Base-by-base conservation (phyloP, 2,329 filamentous ascomycete species). In the Cucurbitaria berberidis region DNA sequence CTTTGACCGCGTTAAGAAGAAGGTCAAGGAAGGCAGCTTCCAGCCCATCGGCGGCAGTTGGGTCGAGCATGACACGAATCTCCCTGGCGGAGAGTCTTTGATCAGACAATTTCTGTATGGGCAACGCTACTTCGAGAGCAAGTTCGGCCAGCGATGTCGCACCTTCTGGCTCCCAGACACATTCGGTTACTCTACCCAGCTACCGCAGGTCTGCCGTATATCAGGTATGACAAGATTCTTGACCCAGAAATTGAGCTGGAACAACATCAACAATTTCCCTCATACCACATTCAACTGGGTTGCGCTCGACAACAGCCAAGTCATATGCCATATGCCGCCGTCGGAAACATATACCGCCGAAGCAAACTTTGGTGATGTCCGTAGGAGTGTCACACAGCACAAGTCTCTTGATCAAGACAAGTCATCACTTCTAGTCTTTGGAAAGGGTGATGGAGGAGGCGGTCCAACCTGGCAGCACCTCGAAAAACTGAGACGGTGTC, bases 221-320 rank as follows among this genome's bases (percentile, higher is more conserved):
- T 90, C 95, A n/a, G 93, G 92, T 18, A 98, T 99, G 95, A 90
- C 86, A 52, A 86, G 93, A 29, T 99, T 99, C 81, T 89, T 99
- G 69, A 99, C 95, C 0, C 95, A 99, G 76, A 99, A 99, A 79
- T 82, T 99, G 54, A 98, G 93, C 80, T 99, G 95, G 95, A 98
- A 98, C 80, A 98, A 98, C 74, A 98, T 98, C 83, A 98, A 98
- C 79, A 96, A 90, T 70, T 99, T 98, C 78, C 95, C 95, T 0
- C 95, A 98, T 72, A 98, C 95, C 5, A 98, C 95, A 0, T 99
- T 99, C 82, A 96, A 96, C 76, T 99, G 95, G 95, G 93, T 99
- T 27, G 86, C 92, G 11, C 85, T 97, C 13, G 95, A 99, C 74
- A 93, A 95, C 52, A 96, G 90, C 69, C 95, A 98, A 71, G 95